These are phyloP conservation scores for Penicillium taxi DNA, from an alignment of 495 filamentous ascomycete species.

Conservation along the genomic window DNA sequence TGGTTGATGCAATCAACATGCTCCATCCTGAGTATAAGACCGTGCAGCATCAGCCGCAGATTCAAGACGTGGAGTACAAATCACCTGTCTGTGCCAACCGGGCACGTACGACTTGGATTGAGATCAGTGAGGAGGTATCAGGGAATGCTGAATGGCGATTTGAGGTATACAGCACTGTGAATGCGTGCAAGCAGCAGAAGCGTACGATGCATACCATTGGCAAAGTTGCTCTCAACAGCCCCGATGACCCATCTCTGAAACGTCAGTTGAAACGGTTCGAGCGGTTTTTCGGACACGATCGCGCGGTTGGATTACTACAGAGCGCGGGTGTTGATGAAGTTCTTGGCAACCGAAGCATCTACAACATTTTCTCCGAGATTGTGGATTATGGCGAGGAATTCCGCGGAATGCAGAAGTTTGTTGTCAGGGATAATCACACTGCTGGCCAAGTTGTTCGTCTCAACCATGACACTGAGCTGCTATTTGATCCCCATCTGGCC, in stretches of 20 bases:
- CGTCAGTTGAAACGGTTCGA: constrained; percentile 35
- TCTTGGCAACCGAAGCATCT: constrained; percentile 43
- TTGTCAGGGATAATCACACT: constrained; percentile 33
- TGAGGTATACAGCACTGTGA: too few species aligned
- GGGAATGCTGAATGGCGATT: too few species aligned
- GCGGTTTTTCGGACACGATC: constrained; percentile 32
- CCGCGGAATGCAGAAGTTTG: constrained; percentile 39
- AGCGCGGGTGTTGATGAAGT: constrained; percentile 37
- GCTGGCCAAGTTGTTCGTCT: constrained; percentile 40
- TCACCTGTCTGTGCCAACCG: too few species aligned
- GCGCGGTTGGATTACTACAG: constrained; percentile 33
- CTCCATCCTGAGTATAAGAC: too few species aligned
- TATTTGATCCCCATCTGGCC: constrained; percentile 30
- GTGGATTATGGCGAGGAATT: constrained; percentile 43
- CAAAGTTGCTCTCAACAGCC: background rate
- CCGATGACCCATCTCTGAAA: background rate
- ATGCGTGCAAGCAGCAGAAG: too few species aligned
- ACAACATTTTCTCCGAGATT: constrained; percentile 37
- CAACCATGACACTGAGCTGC: constrained; percentile 27
- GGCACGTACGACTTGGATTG: constrained; percentile 45
- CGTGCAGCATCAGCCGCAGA: too few species aligned
- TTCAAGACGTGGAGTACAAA: too few species aligned
- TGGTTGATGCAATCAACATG: too few species aligned
- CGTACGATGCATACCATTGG: background rate
- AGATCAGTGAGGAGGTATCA: background rate